Base-by-base conservation (phyloP, 495 filamentous ascomycete genomes). In the Podospora tetraspora region DNA sequence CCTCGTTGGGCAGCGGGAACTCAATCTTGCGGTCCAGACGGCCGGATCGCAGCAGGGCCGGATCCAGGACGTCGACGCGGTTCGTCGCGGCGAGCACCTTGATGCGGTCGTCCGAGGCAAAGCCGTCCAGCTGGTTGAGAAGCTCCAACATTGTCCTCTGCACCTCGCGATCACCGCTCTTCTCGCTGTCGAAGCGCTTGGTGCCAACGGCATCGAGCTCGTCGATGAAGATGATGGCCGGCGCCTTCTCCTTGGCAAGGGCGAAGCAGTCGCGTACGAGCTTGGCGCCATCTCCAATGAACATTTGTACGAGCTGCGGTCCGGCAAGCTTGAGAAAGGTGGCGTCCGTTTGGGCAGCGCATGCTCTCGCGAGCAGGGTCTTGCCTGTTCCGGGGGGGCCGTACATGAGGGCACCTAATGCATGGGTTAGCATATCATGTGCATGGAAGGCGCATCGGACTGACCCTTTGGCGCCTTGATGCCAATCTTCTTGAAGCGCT, bases 391-490 rank as follows among this genome's bases (percentile, higher is more conserved):
- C 95, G 2, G 95, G 95, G 71, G 95, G 95, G 12, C 95, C 95
- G 79, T 99, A 99, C 95, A 99, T 99, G 58, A 99, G 81, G 69
- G 93, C 94, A 81, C 94, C 93, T 97, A 69, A 32, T 25, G 27
- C 3, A 0, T 6, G 9, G 11, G 66, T 69, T 43, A 71, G 68
- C 32, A 25, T 30, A 7, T 30, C 19, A 25, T 61, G 13, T 29
- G 29, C 8, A 0, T 21, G 22, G 29, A 8, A 2, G 16, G 11
- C 10, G 25, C 6, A 58, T 30, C 37, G 22, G 22, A 58, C 24
- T 23, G 88, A 97, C 95, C 95, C 80, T 99, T 99, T 9, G 95
- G 95, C n/a, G 95, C 93, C 83, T 99, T 99, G 84, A 99, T 98
- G 69, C 95, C 95, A 69, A 99, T 96, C 86, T 96, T 97, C 87